These are phyloP conservation scores for Euphorbia lathyris DNA, from an alignment of 345 rosid genomes.

Conservation along the genomic window DNA sequence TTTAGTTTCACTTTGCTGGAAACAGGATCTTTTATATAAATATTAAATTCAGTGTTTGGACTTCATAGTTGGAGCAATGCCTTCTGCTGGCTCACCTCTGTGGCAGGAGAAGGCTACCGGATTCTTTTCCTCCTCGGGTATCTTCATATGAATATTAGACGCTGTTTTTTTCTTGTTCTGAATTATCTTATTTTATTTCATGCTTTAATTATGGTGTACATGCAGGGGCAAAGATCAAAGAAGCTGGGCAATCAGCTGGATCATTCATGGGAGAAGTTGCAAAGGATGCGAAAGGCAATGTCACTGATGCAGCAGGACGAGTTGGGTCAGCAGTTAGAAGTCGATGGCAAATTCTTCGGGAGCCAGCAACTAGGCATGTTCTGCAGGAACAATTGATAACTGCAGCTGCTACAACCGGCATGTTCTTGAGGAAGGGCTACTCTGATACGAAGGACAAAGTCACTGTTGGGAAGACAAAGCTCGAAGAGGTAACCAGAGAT, in stretches of 20 bases:
- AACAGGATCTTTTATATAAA: neutral
- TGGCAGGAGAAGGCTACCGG: conserved; percentile 86
- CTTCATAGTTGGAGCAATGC: conserved; percentile 47
- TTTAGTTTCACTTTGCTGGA: neutral
- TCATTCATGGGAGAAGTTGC: conserved; percentile 79
- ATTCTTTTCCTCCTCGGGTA: conserved; percentile 92
- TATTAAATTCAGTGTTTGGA: neutral
- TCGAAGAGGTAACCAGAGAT: conserved; percentile 69
- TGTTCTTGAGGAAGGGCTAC: conserved; percentile 72
- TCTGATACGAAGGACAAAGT: conserved; percentile 91
- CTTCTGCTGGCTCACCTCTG: conserved; percentile 66
- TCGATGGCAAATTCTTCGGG: conserved; percentile 79
- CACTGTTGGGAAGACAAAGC: conserved; percentile 79
- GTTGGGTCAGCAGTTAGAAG: conserved; percentile 66
- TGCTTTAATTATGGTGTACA: conserved; percentile 14
- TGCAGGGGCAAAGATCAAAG: conserved; percentile 76
- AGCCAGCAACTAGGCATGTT: conserved; percentile 81
- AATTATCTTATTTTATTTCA: neutral
- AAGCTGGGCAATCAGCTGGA: conserved; percentile 84
- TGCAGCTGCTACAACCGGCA: conserved; percentile 90
- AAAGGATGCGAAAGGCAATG: conserved; percentile 92
- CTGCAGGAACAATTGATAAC: conserved; percentile 75
- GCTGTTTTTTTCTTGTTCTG: neutral
- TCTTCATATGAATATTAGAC: neutral
- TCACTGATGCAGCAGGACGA: conserved; percentile 72